Evolutionary conservation across 306 rosid genomes (phyloP), one percentile per base, ranked within the genome.

Genomic region (Coriaria nepalensis): DNA sequence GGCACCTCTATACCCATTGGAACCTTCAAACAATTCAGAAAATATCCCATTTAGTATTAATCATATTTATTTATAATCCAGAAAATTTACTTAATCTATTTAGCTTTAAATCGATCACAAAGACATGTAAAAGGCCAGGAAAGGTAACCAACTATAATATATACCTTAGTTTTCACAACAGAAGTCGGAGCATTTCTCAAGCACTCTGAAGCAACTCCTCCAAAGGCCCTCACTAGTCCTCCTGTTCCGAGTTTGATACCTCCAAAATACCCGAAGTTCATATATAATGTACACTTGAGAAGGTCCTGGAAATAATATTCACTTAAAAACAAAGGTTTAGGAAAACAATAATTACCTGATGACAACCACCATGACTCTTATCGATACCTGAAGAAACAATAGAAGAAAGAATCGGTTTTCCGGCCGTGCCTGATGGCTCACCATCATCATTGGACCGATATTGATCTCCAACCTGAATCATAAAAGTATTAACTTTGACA

Each of bases 281-380:
- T 20, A 20, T 20, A 20, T 20, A 20, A 20, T 3, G 29, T 20
- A 20, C 29, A 20, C 29, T 20, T 20, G 29, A 20, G 29, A 20
- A 20, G 29, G 29, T 20, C 3, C 3, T 20, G 29, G 29, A 20
- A 20, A 20, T 20, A 20, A 20, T 20, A 20, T 20, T 20, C 29
- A 20, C 29, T 20, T 20, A 20, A 20, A 1, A 20, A 20, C 29
- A 20, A 20, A 20, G 29, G 29, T 20, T 20, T 20, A 20, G 29
- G 29, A 42, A 64, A 40, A 7, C 4, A 50, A 51, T 5, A 44
- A 52, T 62, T 52, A 88, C 97, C 95, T 77, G 75, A 81, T 81
- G 63, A 88, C 95, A 13, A 84, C 95, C 65, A 88, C 97, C 97
- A 88, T 78, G 56, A 88, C 82, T 79, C 84, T 84, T 84, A 61